Evolutionary conservation across 805 yeast genomes (phyloP).

Genomic region (Metschnikowia matae): DNA sequence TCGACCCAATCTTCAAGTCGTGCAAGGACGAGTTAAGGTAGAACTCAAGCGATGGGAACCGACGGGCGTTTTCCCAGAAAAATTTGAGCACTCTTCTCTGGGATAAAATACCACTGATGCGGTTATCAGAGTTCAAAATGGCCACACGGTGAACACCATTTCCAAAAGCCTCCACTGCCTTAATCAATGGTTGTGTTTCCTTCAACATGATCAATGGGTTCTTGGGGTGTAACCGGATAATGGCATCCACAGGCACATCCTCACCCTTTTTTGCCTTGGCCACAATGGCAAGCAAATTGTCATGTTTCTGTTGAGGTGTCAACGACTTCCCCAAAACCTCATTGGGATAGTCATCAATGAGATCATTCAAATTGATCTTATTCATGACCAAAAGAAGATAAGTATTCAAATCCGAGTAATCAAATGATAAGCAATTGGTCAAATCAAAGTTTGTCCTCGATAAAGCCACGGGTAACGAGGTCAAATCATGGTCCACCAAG

Average conservation of each 20-base stretch:
- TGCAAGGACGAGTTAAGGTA: conserved; percentile 63
- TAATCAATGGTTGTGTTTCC: conserved; percentile 61
- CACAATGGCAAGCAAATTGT: conserved; percentile 41
- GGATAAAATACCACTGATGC: conserved; percentile 77
- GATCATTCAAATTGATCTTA: conserved; percentile 44
- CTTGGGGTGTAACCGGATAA: conserved; percentile 77
- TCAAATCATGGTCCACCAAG: conserved; percentile 65
- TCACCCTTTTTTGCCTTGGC: conserved; percentile 77
- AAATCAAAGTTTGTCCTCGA: conserved; percentile 40
- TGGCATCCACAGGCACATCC: conserved; percentile 88
- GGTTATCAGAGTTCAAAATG: conserved; percentile 45
- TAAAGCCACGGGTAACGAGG: conserved; percentile 72
- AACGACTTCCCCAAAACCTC: conserved; percentile 17
- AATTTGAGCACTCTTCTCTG: conserved; percentile 84
- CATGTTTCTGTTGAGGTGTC: conserved; percentile 30
- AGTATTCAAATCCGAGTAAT: conserved; percentile 86
- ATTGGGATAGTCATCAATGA: conserved; percentile 27
- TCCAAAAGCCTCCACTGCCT: conserved; percentile 85
- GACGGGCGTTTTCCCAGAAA: conserved; percentile 89
- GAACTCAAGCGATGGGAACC: conserved; percentile 77
- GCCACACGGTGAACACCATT: conserved; percentile 94
- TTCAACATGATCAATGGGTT: conserved; percentile 81
- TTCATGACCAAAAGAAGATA: conserved; percentile 81
- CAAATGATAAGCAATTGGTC: conserved; percentile 73
- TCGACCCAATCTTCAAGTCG: conserved; percentile 72